These are phyloP conservation scores for Pyrenula aspistea DNA, from an alignment of 495 filamentous ascomycete species.

Conservation along the genomic window DNA sequence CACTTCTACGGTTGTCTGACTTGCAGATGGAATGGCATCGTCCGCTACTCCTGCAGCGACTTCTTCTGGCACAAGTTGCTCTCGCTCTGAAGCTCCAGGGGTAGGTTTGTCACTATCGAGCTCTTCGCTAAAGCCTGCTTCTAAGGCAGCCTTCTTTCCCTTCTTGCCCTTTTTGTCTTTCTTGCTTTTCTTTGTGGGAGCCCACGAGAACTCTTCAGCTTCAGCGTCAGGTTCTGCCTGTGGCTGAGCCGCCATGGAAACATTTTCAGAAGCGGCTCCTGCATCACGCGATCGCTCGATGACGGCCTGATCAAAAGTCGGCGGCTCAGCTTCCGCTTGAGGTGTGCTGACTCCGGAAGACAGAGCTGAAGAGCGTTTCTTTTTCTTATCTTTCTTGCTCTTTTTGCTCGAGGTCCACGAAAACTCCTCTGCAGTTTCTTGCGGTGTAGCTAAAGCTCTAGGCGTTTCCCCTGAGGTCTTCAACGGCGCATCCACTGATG, in stretches of 20 bases:
- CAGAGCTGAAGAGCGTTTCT: conserved; percentile 1
- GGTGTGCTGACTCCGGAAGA: not conserved
- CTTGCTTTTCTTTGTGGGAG: conserved; percentile 13
- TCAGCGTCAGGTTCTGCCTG: not conserved
- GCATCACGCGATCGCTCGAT: not conserved
- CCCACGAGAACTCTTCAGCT: conserved; percentile 14
- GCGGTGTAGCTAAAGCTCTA: too few species aligned
- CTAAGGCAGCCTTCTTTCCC: conserved; percentile 1
- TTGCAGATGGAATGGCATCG: not conserved
- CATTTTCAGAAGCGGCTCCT: not conserved
- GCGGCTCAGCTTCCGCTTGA: not conserved
- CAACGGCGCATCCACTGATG: too few species aligned
- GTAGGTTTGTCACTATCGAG: not conserved
- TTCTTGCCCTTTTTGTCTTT: conserved; percentile 23
- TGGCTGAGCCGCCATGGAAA: not conserved
- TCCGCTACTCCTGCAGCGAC: not conserved
- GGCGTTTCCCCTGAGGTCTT: too few species aligned
- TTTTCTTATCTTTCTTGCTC: conserved; percentile 7
- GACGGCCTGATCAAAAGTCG: not conserved
- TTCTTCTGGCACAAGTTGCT: not conserved
- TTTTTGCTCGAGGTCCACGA: conserved; percentile 3
- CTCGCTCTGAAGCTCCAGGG: not conserved
- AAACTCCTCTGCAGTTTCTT: conserved; percentile 8
- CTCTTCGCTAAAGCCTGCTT: not conserved
- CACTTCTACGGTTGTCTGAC: not conserved